A percentile compares a stretch with the other conserved stretches of the same genome.
Conservation (phyloP, 2,329 filamentous ascomycete species). For the Aspergillus aculeatus region DNA sequence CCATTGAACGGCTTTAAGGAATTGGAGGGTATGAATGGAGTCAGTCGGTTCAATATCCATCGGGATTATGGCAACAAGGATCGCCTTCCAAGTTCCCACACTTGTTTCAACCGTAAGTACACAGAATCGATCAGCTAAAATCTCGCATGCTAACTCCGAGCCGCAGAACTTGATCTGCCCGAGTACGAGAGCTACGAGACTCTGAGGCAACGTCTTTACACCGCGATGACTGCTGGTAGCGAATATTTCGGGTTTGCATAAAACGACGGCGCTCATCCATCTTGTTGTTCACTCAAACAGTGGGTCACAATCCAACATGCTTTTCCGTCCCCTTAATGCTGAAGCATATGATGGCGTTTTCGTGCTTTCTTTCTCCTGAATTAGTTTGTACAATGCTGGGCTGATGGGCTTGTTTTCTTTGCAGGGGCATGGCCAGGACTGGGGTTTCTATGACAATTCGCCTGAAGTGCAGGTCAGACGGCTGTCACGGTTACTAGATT, state of each 20-base stretch:
- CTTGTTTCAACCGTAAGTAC: conserved; percentile 96
- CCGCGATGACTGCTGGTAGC: conserved; percentile 95
- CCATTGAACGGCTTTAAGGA: conserved; percentile 98
- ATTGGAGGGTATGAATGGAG: conserved; percentile 97
- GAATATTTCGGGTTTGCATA: conserved; percentile 98
- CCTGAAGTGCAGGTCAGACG: conserved; percentile 46
- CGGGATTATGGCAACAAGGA: conserved; percentile 97
- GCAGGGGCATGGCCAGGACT: conserved; percentile 1
- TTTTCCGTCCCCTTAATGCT: conserved; percentile 21
- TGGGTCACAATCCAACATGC: conserved; percentile 15
- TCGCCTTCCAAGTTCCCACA: conserved; percentile 91
- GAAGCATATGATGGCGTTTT: conserved; percentile 40
- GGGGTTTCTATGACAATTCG: conserved; percentile 4
- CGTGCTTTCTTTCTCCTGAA: conserved; percentile 13
- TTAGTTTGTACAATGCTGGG: conserved; percentile 23
- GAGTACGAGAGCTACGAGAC: conserved; percentile 97
- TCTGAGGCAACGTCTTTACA: conserved; percentile 82
- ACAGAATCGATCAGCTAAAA: background rate
- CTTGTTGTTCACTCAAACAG: conserved; percentile 7
- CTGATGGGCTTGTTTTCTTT: conserved; percentile 8
- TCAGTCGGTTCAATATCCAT: conserved; percentile 98
- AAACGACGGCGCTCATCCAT: conserved; percentile 23
- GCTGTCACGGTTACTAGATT: background rate
- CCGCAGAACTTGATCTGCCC: conserved; percentile 87
- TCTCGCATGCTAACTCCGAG: conserved; percentile 35